Percentiles rank a stretch among this genome's conserved stretches.
Conservation (phyloP, 228 moss, liverwort and hornwort species). For the Sphagnum fallax region DNA sequence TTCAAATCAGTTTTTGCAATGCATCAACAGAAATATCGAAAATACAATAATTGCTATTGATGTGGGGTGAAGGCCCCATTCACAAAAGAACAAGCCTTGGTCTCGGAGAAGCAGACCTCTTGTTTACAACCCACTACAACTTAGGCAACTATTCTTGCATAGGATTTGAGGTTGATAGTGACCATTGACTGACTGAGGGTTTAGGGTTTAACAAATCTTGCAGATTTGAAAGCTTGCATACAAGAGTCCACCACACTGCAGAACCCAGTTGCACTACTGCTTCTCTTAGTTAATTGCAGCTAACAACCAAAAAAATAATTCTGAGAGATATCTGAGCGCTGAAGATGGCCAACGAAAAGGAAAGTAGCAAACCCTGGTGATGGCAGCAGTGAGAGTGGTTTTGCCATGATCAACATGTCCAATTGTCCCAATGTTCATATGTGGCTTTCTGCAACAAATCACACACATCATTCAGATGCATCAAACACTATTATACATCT, state of each 20-base stretch:
- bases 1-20: background rate
- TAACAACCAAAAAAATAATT: too few relatives aligned
- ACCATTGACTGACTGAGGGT: too few relatives aligned
- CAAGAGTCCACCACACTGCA: too few relatives aligned
- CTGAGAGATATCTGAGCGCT: background rate
- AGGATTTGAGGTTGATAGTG: background rate
- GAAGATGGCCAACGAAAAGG: background rate
- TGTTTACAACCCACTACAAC: background rate
- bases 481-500: background rate
- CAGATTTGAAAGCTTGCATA: too few relatives aligned
- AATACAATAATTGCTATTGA: background rate
- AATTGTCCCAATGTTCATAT: conserved; percentile 85
- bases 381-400: conserved; percentile 75
- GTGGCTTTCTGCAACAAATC: conserved; percentile 51
- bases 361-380: conserved; percentile 40
- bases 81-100: background rate
- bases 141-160: background rate
- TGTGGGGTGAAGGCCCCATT: background rate
- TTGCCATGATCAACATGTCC: conserved; percentile 92
- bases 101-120: background rate
- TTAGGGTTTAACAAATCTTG: too few relatives aligned
- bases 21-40: background rate
- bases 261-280: too few relatives aligned
- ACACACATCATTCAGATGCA: background rate
- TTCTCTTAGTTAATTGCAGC: too few relatives aligned